Conservation (phyloP, 768 basidiomycete genomes). For the Pleurotus ostreatus region DNA sequence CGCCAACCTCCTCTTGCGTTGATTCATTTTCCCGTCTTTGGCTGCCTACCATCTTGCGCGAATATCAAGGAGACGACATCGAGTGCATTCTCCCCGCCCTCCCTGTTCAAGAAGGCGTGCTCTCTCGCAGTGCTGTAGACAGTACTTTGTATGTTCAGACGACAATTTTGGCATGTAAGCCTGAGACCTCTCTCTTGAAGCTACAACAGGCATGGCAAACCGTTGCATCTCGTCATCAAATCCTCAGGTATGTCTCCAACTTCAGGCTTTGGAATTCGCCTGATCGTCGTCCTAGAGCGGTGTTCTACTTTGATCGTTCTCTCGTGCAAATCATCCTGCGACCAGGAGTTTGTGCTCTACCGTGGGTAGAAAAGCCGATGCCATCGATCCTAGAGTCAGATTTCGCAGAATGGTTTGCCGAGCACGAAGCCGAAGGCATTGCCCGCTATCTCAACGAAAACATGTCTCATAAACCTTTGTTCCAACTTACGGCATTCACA, state of each 20-base stretch:
- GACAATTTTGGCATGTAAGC: slow-evolving; percentile 27
- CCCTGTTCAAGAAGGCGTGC: slow-evolving; percentile 43
- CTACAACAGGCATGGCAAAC: slow-evolving; percentile 31
- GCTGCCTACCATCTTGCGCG: slow-evolving; percentile 12
- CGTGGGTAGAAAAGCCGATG: slow-evolving; percentile 16
- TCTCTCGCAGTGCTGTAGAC: slow-evolving; percentile 34
- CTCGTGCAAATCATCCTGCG: slow-evolving; percentile 25
- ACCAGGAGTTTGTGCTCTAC: slow-evolving; percentile 9
- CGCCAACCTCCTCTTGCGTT: not conserved
- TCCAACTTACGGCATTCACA: slow-evolving; percentile 19
- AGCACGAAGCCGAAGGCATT: slow-evolving; percentile 12
- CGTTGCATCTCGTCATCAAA: slow-evolving; percentile 20
- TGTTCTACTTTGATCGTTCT: slow-evolving; percentile 24
- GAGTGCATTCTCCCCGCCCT: slow-evolving; percentile 35
- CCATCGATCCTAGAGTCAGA: not conserved
- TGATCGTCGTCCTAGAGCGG: slow-evolving; percentile 19
- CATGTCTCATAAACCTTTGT: slow-evolving; percentile 21
- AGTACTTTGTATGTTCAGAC: slow-evolving; percentile 42
- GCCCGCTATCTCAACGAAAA: slow-evolving; percentile 22
- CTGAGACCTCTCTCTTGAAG: slow-evolving; percentile 14
- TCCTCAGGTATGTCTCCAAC: slow-evolving; percentile 20
- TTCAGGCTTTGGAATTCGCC: not conserved
- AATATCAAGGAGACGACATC: slow-evolving; percentile 14
- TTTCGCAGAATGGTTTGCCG: slow-evolving; percentile 20
- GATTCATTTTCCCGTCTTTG: slow-evolving; percentile 15